Base-by-base conservation (phyloP, 257 asterid species). In the Prunella vulgaris region DNA sequence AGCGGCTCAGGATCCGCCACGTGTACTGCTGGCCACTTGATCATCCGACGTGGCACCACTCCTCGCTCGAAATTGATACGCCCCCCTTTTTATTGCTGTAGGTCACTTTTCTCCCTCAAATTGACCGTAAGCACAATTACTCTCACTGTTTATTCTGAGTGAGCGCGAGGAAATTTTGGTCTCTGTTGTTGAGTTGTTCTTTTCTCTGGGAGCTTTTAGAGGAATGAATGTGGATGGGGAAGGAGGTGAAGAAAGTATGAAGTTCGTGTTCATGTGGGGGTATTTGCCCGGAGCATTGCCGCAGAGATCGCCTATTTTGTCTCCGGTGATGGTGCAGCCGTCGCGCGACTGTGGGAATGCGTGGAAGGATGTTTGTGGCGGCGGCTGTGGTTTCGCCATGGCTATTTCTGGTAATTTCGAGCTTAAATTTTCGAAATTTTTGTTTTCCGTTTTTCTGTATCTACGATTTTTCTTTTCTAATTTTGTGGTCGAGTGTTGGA, bases 351-450 rank as follows among this genome's bases (percentile, higher is more conserved):
- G 84, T 10, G 86, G 85, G 37, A 79, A 42, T 74, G 85, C 81
- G 14, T 94, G 99, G 96, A 83, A 72, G 76, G 97, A 87, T 81
- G 97, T 89, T 27, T 91, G 88, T 64, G 97, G 97, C 21, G 99
- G 99, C 4, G 99, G 99, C 12, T 94, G 99, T 60, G 99, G 99
- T 57, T 94, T 94, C 73, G 98, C 99, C 68, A 72, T 89, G 92
- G 97, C 97, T 67, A 81, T 89, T 80, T 86, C 98, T 21, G 99
- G 99, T 94, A 40, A 38, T 40, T 13, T 52, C 12, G 25, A 22
- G 68, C 46, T 49, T 17, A 4, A 57, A 5, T 2, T n/a, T 32
- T 33, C n/a, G n/a, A n/a, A n/a, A n/a, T n/a, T n/a, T n/a, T 0
- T 53, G 37, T 15, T 3, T 32, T 66, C 7, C 53, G 32, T 5